Evolutionary conservation across 1,284 basidiomycete genomes (phyloP).

Genomic region (Vanrija humicola): DNA sequence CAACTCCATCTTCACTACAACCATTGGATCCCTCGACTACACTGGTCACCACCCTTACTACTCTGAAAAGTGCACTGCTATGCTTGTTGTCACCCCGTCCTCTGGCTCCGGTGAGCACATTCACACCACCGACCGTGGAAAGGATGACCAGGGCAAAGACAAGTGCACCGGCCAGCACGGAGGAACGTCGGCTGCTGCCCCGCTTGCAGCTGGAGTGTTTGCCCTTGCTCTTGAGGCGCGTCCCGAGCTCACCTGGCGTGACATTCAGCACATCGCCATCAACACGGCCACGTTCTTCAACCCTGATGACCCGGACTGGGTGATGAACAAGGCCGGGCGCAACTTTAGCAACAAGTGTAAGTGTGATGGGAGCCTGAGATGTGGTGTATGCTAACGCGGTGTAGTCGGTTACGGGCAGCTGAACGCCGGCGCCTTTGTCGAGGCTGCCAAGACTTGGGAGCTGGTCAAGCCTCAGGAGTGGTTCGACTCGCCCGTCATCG

Average conservation of each 20-base stretch:
- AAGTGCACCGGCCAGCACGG: constrained; percentile 82
- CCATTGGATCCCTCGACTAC: constrained; percentile 88
- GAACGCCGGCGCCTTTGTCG: constrained; percentile 78
- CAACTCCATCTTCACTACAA: constrained; percentile 94
- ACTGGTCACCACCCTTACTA: constrained; percentile 94
- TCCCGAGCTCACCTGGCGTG: constrained; percentile 94
- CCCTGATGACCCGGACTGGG: constrained; percentile 91
- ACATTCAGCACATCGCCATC: constrained; percentile 88
- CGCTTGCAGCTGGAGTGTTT: constrained; percentile 87
- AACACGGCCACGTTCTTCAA: constrained; percentile 76
- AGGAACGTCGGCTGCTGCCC: constrained; percentile 96
- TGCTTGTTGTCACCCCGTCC: constrained; percentile 92
- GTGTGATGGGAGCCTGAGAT: background rate
- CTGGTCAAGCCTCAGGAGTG: constrained; percentile 93
- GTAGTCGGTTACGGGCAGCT: constrained; percentile 80
- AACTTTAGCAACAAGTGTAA: constrained; percentile 86
- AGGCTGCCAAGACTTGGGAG: constrained; percentile 74
- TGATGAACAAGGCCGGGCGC: constrained; percentile 70
- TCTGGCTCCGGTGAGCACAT: constrained; percentile 93
- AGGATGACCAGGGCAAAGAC: constrained; percentile 51
- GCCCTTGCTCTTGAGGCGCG: constrained; percentile 78
- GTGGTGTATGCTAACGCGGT: background rate
- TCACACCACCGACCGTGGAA: constrained; percentile 89
- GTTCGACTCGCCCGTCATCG: constrained; percentile 70
- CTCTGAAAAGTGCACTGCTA: constrained; percentile 94